phyloP scores from a whole-genome alignment of 192 early-diverging fungal genomes.

The Spizellomyces sp. region DNA sequence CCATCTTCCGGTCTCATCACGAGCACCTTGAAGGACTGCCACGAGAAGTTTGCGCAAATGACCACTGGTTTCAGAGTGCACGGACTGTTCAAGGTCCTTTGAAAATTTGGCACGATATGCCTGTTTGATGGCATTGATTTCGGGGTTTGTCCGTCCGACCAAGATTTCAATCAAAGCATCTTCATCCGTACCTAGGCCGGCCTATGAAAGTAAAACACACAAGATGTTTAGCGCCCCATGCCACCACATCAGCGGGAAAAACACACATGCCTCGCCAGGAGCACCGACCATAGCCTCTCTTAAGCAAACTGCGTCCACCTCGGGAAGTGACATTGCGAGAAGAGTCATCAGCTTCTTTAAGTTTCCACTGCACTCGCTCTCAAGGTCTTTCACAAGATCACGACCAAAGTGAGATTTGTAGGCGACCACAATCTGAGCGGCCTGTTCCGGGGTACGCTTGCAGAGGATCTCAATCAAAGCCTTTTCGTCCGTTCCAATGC shows the following conservation, averaged over 20 bases:
- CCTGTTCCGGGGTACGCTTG: conserved; percentile 42
- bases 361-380: conserved; percentile 40
- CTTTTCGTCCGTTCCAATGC: conserved; percentile 45
- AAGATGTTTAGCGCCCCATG: not conserved
- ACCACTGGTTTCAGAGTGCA: conserved; percentile 39
- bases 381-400: conserved; percentile 31
- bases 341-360: conserved; percentile 35
- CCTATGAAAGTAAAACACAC: not conserved
- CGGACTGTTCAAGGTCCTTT: conserved; percentile 31
- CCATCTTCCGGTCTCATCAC: conserved; percentile 36
- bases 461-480: conserved; percentile 42
- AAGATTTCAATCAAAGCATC: conserved; percentile 51
- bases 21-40: conserved; percentile 26
- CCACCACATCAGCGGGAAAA: not conserved
- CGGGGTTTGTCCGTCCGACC: conserved; percentile 52
- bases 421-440: conserved; percentile 31
- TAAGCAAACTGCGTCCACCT: conserved; percentile 33
- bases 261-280: conserved; percentile 13
- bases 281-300: conserved; percentile 35
- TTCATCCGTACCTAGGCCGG: conserved; percentile 48
- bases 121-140: conserved; percentile 45
- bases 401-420: conserved; percentile 36
- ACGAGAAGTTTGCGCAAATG: conserved; percentile 37
- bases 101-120: conserved; percentile 33
- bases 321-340: conserved; percentile 14